Evolutionary conservation across 2,329 filamentous ascomycete species (phyloP), one percentile per base, ranked within the genome.

Genomic region (Penicillium sp.): DNA sequence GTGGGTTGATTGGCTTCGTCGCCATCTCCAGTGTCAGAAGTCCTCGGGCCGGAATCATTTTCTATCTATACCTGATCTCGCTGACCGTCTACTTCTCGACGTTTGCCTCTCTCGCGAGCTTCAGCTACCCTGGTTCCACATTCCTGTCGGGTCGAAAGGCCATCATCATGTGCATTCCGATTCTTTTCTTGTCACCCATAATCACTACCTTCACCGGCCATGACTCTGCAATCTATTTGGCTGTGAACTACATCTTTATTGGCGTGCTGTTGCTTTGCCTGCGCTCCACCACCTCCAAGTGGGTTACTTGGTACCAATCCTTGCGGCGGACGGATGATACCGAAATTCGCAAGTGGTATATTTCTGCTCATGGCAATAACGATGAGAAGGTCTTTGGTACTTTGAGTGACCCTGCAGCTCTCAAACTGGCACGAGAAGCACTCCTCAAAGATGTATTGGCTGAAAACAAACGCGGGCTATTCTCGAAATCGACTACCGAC

Each of bases 51-150:
- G 85, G 79, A 7, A 78, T 84, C 10, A 74, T 86, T 11, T 87
- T 86, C 64, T 79, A 83, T 55, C 78, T 85, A 43, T 87, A 87
- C 57, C 73, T 87, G 2, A 68, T 85, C 29, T 76, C 78, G 21
- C 70, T 87, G 37, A 83, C 84, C 6, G 78, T 82, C 2, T 87
- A 87, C 63, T 77, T 87, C 34, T 82, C 81, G 14, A 67, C 83
- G 1, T 75, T 87, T 40, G 83, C 83, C 46, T 77, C 75, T 8
- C 74, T 81, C 56, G 75, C 78, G n/a, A 80, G 77, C 19, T 80
- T 79, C 72, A 79, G 84, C 55, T 79, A 83, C 52, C 79, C 78
- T 0, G 80, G 79, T 5, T 81, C 81, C n/a, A 74, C 76, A 1
- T 80, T 85, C 55, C 75, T 81, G 5, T 85, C 82, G n/a, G 83